These are phyloP conservation scores for Sugiyamaella grinbergsii DNA, from an alignment of 1,139 yeast species.

Conservation along the genomic window DNA sequence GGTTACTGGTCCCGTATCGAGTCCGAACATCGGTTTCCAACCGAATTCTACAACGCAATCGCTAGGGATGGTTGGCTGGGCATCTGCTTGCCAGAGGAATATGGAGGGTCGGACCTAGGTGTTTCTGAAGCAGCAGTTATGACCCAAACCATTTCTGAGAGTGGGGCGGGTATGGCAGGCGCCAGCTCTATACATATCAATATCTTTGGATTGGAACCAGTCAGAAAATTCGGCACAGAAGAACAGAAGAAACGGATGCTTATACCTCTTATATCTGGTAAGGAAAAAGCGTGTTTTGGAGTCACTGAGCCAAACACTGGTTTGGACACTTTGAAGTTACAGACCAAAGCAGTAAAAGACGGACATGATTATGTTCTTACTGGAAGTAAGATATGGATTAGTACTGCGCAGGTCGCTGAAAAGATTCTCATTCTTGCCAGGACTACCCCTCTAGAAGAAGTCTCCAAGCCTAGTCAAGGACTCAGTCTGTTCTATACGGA, in stretches of 20 bases:
- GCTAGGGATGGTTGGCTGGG: slow-evolving; percentile 23
- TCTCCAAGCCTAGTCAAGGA: slow-evolving; percentile 18
- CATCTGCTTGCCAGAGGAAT: slow-evolving; percentile 21
- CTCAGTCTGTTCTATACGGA: slow-evolving; percentile 19
- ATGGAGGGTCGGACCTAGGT: slow-evolving; percentile 22
- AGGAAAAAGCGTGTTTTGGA: slow-evolving; percentile 20
- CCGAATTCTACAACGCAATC: slow-evolving; percentile 18
- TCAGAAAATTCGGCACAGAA: slow-evolving; percentile 22
- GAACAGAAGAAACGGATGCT: slow-evolving; percentile 22
- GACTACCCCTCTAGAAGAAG: slow-evolving; percentile 18
- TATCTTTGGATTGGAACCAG: slow-evolving; percentile 23
- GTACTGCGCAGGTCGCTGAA: slow-evolving; percentile 21
- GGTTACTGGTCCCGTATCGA: slow-evolving; percentile 20
- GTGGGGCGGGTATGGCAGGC: slow-evolving; percentile 23
- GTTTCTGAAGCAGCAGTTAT: slow-evolving; percentile 22
- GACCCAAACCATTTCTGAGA: slow-evolving; percentile 22
- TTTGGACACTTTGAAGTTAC: slow-evolving; percentile 17
- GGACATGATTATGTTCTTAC: slow-evolving; percentile 17
- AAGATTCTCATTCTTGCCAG: slow-evolving; percentile 17
- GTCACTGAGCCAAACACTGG: slow-evolving; percentile 22
- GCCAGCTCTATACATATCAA: slow-evolving; percentile 23
- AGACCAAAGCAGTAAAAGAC: slow-evolving; percentile 16
- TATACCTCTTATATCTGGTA: slow-evolving; percentile 17
- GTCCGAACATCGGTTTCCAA: slow-evolving; percentile 18
- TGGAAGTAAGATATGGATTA: slow-evolving; percentile 22